Conservation (phyloP, 2,329 filamentous ascomycete genomes). For the Fusarium continuum region DNA sequence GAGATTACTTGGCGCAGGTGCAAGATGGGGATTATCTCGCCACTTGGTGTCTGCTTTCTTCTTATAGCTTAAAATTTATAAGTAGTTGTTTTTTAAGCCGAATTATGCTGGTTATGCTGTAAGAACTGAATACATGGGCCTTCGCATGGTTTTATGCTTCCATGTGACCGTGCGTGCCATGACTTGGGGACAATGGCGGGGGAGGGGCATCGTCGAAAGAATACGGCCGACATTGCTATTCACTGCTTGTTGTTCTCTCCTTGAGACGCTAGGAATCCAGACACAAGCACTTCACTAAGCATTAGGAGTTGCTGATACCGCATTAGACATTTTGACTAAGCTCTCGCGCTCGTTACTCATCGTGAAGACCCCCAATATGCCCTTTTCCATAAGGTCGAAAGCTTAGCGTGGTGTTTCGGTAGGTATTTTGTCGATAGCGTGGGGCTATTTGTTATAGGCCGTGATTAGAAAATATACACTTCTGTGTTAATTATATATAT, state of each 20-base stretch:
- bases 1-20: neutral
- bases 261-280: neutral
- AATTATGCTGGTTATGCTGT: constrained; percentile 7
- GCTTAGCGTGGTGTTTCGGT: neutral
- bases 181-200: constrained; percentile 39
- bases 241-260: neutral
- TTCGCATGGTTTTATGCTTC: constrained; percentile 36
- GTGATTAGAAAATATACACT: no score
- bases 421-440: neutral
- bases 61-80: neutral
- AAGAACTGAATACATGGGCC: constrained; percentile 20
- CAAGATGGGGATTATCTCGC: neutral
- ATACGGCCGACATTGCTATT: neutral
- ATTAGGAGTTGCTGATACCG: neutral
- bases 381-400: neutral
- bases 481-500: no score
- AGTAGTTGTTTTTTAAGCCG: neutral
- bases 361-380: neutral
- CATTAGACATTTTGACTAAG: neutral
- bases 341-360: neutral
- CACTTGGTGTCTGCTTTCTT: neutral
- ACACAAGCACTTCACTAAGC: neutral
- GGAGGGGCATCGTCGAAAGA: constrained; percentile 33
- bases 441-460: neutral
- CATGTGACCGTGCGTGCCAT: constrained; percentile 38